Evolutionary conservation across 768 basidiomycete genomes (phyloP), one percentile per base, ranked within the genome.

Genomic region (Rhodocollybia butyracea): DNA sequence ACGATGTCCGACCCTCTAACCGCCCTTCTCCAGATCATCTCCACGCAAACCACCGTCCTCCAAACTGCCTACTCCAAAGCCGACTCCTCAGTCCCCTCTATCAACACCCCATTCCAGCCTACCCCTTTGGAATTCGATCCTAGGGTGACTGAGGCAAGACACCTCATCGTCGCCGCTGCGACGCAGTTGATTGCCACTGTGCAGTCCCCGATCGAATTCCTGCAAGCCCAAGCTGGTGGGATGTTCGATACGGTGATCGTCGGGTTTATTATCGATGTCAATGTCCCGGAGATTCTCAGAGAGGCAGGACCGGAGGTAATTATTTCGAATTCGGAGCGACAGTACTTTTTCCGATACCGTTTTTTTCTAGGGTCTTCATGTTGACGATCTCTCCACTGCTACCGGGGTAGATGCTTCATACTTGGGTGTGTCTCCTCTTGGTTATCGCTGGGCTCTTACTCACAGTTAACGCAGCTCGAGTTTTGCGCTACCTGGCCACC

Each of bases 281-380:
- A 73, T 56, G 64, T 73, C 10, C 63, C 64, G 7, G 72, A 74
- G 47, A 71, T 74, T 8, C 56, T 76, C 30, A 62, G 65, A 4
- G 69, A 66, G 29, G 69, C 66, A 15, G 73, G 73, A 5, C 62
- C 61, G 34, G 45, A 64, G 53, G 63, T 51, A 15, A 15, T 21
- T 30, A 2, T 3, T 11, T 15, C 17, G 6, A 1, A 34, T 19
- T 15, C 32, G 3, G 30, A 13, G n/a, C 32, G 15, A 19, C 12
- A 46, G 4, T 29, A 19, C 13, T 43, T 12, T 47, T n/a, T n/a
- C n/a, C n/a, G 30, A 32, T 26, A 27, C 47, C 56, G 29, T 38
- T 51, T 40, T 22, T 40, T 11, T 41, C 22, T 24, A 69, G 66
- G 72, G 71, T 7, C 59, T 71, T 22, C 69, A 75, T 41, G 66